Conservation (phyloP, 192 early-diverging fungal species). For the Haplosporangium gracile region DNA sequence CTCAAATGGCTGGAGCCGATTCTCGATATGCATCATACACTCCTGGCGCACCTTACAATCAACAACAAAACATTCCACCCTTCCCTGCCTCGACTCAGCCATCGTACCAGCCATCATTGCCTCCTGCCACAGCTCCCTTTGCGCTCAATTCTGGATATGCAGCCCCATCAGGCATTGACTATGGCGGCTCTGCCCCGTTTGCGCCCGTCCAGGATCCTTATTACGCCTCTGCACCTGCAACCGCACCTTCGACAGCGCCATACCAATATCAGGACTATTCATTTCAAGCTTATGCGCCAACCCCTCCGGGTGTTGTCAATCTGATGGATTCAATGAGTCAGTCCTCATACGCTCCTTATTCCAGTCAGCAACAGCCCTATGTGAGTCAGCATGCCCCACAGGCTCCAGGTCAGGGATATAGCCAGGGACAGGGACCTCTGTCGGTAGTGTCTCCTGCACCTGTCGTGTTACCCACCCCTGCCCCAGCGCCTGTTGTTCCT, state of each 20-base stretch:
- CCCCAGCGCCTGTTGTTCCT: conserved; percentile 10
- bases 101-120: conserved; percentile 38
- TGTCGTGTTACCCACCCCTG: not conserved
- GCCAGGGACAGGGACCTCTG: not conserved
- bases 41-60: conserved; percentile 30
- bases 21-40: conserved; percentile 47
- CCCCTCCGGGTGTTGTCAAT: conserved; percentile 18
- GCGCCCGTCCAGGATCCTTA: conserved; percentile 29
- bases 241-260: conserved; percentile 11
- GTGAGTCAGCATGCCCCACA: not conserved
- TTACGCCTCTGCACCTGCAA: conserved; percentile 17
- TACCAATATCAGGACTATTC: conserved; percentile 19
- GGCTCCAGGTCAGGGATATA: not conserved
- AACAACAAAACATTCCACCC: conserved; percentile 10
- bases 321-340: not conserved
- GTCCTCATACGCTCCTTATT: not conserved
- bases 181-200: conserved; percentile 39
- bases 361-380: conserved; percentile 25
- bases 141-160: conserved; percentile 33
- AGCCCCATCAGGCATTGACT: conserved; percentile 22
- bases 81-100: conserved; percentile 3
- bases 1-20: conserved; percentile 44
- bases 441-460: not conserved
- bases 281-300: conserved; percentile 10
- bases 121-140: conserved; percentile 52